phyloP scores from a whole-genome alignment of 2,329 filamentous ascomycete species.

The Balansia obtecta region DNA sequence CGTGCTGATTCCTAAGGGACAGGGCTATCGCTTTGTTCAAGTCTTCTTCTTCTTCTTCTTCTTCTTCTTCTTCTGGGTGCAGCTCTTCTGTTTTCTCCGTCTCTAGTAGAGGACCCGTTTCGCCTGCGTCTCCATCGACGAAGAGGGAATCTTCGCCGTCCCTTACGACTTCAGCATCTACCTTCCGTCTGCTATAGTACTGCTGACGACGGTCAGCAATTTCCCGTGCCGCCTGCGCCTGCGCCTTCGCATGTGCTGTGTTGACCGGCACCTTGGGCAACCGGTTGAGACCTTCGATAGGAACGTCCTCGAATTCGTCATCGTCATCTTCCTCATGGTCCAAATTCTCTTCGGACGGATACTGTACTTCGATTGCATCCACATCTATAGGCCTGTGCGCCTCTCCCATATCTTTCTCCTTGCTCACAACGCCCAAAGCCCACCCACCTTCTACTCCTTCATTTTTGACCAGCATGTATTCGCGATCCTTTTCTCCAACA shows the following conservation, averaged over 20 bases:
- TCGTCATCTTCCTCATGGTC: slow-evolving; percentile 60
- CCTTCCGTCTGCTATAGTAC: slow-evolving; percentile 13
- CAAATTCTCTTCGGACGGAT: slow-evolving; percentile 44
- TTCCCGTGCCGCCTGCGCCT: slow-evolving; percentile 15
- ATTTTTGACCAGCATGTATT: slow-evolving; percentile 95
- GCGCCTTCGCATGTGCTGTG: slow-evolving; percentile 11
- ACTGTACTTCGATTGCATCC: slow-evolving; percentile 50
- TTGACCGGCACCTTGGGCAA: slow-evolving; percentile 46
- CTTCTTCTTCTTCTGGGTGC: slow-evolving; percentile 35
- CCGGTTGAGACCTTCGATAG: slow-evolving; percentile 79
- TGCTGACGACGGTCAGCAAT: slow-evolving; percentile 16
- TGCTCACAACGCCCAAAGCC: slow-evolving; percentile 87
- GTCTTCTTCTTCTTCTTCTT: slow-evolving; percentile 50
- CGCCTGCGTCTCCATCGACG: slow-evolving; percentile 20
- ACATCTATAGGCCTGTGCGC: slow-evolving; percentile 86
- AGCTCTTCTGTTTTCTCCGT: slow-evolving; percentile 25
- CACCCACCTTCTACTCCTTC: slow-evolving; percentile 90
- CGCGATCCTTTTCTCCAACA: slow-evolving; percentile 74
- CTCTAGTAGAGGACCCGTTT: slow-evolving; percentile 9
- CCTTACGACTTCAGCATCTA: slow-evolving; percentile 17
- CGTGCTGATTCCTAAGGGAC: slow-evolving; percentile 59
- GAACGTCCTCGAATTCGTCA: slow-evolving; percentile 83
- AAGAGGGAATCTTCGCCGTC: slow-evolving; percentile 41
- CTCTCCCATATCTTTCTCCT: slow-evolving; percentile 66
- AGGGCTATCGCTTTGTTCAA: slow-evolving; percentile 72